A percentile compares a stretch with the other conserved stretches of the same genome.
phyloP scores from a whole-genome alignment of 1,139 yeast genomes.

The Candida tetrigidarum region DNA sequence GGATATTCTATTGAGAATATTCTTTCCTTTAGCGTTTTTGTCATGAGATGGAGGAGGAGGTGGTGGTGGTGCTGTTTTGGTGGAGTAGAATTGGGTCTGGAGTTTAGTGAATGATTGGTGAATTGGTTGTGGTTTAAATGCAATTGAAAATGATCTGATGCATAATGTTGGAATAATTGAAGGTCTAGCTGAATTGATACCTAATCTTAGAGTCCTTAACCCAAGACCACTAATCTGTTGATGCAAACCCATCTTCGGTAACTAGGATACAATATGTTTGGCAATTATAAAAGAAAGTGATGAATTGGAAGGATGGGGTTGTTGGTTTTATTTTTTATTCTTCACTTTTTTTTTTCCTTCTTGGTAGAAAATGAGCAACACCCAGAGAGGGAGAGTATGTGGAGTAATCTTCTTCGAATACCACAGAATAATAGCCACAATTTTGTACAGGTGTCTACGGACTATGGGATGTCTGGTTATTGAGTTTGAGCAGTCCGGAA shows the following conservation, averaged over 20 bases:
- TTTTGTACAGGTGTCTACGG: no score
- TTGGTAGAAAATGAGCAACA: no score
- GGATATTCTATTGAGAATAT: constrained; percentile 43
- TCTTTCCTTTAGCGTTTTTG: constrained; percentile 45
- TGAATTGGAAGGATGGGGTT: neutral
- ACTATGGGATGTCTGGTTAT: no score
- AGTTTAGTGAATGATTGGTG: neutral
- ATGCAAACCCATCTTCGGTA: neutral
- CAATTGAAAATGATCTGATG: neutral
- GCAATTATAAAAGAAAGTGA: neutral
- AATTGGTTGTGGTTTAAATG: neutral
- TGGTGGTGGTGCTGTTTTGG: constrained; percentile 45
- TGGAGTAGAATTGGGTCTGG: constrained; percentile 21
- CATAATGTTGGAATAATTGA: constrained; percentile 6
- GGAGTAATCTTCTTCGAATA: no score
- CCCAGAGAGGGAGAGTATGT: no score
- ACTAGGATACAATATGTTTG: neutral
- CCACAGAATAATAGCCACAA: no score
- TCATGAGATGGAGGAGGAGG: constrained; percentile 43
- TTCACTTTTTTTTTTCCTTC: no score
- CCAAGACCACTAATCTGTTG: constrained; percentile 9
- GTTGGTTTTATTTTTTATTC: neutral
- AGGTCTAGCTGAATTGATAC: constrained; percentile 5
- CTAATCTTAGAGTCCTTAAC: constrained; percentile 4
- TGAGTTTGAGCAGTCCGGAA: no score